Evolutionary conservation across 1,139 yeast species (phyloP).

Genomic region (Trichomonascaceae sp.): DNA sequence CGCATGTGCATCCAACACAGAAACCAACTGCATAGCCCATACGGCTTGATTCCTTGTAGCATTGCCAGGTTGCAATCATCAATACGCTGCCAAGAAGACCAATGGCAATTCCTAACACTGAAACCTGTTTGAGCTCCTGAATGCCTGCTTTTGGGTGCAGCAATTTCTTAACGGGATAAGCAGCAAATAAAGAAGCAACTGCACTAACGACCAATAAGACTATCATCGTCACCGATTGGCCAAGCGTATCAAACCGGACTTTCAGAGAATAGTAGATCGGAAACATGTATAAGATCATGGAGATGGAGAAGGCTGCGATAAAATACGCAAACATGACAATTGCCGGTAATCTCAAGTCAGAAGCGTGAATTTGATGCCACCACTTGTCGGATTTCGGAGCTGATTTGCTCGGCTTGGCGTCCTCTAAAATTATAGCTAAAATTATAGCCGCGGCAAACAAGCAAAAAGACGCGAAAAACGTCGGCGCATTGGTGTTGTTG

Average conservation of each 20-base stretch:
- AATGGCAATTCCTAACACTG: not conserved
- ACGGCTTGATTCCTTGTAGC: not conserved
- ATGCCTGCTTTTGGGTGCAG: not conserved
- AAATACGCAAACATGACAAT: not conserved
- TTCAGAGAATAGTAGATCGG: not conserved
- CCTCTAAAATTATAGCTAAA: not conserved
- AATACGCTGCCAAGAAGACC: not conserved
- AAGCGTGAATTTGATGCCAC: not conserved
- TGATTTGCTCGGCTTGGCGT: not conserved
- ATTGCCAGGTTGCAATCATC: not conserved
- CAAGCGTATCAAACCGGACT: not conserved
- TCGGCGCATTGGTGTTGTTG: not conserved
- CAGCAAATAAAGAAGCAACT: not conserved
- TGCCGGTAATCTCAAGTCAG: not conserved
- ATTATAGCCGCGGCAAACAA: not conserved
- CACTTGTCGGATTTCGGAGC: not conserved
- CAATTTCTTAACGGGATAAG: not conserved
- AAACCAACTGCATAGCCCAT: not conserved
- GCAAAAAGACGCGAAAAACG: not conserved
- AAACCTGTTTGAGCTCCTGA: not conserved
- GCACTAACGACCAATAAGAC: not conserved
- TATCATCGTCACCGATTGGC: not conserved
- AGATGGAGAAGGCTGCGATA: not conserved
- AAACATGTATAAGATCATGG: not conserved
- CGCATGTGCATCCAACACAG: not conserved